Evolutionary conservation across 2,329 filamentous ascomycete species (phyloP), one percentile per base, ranked within the genome.

Genomic region (Pseudogymnoascus sp.): DNA sequence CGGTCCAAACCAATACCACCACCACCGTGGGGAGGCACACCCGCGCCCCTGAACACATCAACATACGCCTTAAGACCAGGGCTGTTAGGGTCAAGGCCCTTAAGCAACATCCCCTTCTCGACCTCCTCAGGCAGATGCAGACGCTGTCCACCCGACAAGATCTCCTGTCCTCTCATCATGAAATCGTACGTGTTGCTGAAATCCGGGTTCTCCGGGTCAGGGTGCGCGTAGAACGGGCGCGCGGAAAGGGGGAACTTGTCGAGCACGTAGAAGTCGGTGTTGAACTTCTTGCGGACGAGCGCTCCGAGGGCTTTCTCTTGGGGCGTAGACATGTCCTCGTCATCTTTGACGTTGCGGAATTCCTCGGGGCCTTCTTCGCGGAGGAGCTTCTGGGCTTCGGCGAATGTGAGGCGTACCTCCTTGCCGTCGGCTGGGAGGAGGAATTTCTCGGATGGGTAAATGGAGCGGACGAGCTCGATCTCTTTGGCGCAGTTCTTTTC

Each of bases 221-320:
- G 85, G 78, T 93, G 90, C 64, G 93, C 92, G 76, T 97, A 97
- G 76, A 96, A 96, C 4, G 93, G 93, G 31, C 94, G 85, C 17
- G 94, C 90, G 37, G 81, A 80, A 74, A 94, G 86, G 47, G 94
- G 94, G 81, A 96, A 99, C 77, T 97, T 94, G 80, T 97, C 93
- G 65, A 99, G 83, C 21, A 95, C 87, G 78, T 96, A 97, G 78
- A 97, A 97, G 78, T 99, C 94, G 63, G 92, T 94, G 72, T 88
- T 84, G 81, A 88, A 96, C 77, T 96, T 97, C 69, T 90, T 82
- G 62, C 90, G 87, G 67, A 97, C 85, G 57, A 97, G 81, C 26
- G 85, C 86, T 62, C 94, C 94, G 7, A 97, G 86, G n/a, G 88
- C 89, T 77, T 92, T 92, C 74, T 94, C 90, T 71, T 93, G 87